Base-by-base conservation (phyloP, 176 grass and related monocot genomes). In the Themeda triandra region DNA sequence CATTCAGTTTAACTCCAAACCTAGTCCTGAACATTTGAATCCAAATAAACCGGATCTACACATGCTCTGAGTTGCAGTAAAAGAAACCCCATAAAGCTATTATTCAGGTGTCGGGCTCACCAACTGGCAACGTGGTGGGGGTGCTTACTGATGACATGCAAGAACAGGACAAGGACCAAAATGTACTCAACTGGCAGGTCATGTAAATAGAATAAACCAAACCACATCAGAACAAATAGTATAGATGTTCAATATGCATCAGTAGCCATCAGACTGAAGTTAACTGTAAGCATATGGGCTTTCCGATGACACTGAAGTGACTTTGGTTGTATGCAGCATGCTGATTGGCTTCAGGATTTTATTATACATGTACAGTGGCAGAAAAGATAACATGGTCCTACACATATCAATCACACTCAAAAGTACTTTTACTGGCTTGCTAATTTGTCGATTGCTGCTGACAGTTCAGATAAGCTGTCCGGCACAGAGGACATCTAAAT, bases 311-410 rank as follows among this genome's bases (percentile, higher is more conserved):
- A 64, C 6, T 63, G 6, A 39, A 63, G 10, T 64, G 41, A 29
- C 46, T 62, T 69, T 49, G 39, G 49, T 27, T 42, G 11, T 69
- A 45, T 77, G 63, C 27, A 87, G 42, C 3, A 70, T 21, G 63
- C 65, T 80, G n/a, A 66, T 75, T 75, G 24, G 18, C 33, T 44
- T 80, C 59, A 63, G 15, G 39, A 63, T 69, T 49, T 59, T 76
- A 39, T 15, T 17, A 53, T 53, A 29, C 17, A 53, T 37, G 15
- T 39, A 32, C 41, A 82, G 28, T 80, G 70, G 41, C 60, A 53
- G 17, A 53, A 81, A 73, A 46, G 33, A 24, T 60, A 19, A 4
- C 24, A 63, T 28, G 60, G 58, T 62, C 58, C 60, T 14, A 64
- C 62, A 13, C 13, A 45, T 74, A 69, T 46, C 59, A 81, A 80